Percentiles rank a stretch among this genome's conserved stretches.
phyloP scores from a whole-genome alignment of 2,329 filamentous ascomycete species.

The Fusarium sp. region DNA sequence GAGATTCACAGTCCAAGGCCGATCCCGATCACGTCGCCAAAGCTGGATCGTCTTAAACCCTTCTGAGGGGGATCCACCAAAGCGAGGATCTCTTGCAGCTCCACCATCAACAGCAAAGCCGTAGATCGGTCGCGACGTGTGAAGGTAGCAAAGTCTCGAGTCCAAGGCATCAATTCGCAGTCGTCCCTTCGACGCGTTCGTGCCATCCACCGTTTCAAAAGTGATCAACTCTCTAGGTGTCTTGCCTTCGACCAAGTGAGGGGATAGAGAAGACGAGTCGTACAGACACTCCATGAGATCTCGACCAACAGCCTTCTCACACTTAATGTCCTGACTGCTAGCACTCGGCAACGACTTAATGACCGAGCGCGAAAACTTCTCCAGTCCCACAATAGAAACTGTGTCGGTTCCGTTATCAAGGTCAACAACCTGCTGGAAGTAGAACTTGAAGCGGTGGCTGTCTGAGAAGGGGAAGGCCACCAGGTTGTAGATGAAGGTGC shows the following conservation, averaged over 20 bases:
- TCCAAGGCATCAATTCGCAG: constrained; percentile 78
- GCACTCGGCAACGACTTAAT: constrained; percentile 78
- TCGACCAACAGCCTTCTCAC: constrained; percentile 57
- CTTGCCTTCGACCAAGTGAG: constrained; percentile 67
- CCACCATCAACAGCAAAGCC: constrained; percentile 73
- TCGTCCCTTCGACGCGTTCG: constrained; percentile 61
- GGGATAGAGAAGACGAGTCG: constrained; percentile 69
- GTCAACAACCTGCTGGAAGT: constrained; percentile 85
- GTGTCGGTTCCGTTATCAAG: constrained; percentile 77
- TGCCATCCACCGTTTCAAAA: constrained; percentile 57
- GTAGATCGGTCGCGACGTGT: constrained; percentile 76
- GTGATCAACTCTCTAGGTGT: constrained; percentile 69
- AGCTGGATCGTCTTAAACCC: constrained; percentile 78
- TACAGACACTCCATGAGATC: constrained; percentile 76
- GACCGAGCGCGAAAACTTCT: constrained; percentile 74
- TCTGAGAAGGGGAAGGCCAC: constrained; percentile 88
- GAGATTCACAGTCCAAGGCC: constrained; percentile 74
- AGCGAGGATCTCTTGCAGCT: constrained; percentile 70
- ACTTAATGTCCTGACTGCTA: constrained; percentile 69
- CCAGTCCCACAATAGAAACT: constrained; percentile 76
- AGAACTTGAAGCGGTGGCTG: constrained; percentile 84
- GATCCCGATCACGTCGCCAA: constrained; percentile 85
- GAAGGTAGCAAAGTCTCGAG: constrained; percentile 81
- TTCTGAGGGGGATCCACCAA: constrained; percentile 70
- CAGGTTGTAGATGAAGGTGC: constrained; percentile 87